Base-by-base conservation (phyloP, 192 early-diverging fungal species). In the Powellomyces hirtus region DNA sequence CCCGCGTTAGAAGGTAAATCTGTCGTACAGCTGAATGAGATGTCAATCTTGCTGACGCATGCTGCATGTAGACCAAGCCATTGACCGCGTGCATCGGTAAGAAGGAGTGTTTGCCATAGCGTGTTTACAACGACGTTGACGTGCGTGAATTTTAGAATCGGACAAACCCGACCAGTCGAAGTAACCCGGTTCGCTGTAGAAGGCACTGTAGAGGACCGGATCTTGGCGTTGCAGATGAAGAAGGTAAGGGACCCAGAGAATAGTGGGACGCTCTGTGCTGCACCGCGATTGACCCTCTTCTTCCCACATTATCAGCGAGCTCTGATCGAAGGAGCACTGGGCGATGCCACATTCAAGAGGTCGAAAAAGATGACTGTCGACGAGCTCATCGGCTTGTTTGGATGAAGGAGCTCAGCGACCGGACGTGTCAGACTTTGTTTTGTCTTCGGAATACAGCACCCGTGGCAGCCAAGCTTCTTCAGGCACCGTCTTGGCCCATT, bases 171-270 rank as follows among this genome's bases (percentile, higher is more conserved):
- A 27, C 36, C 72, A 29, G 90, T 92, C 0, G 67, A 72, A 38
- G 87, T 92, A 7, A 77, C 86, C 52, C 80, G 87, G 37, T 64
- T 92, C 1, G 82, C 79, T 20, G 79, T 89, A 11, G 81, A 76
- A 16, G 72, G 85, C 30, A 87, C 88, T 0, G 81, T 92, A 0
- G 90, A 92, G 62, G 88, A 92, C 49, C 77, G 88, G 11, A 92
- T 92, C 38, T 61, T 89, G 4, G 75, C 62, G 16, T 59, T 92
- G 16, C 90, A 92, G 52, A 67, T 78, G 16, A 81, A 81, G 62
- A 91, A 91, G 69, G 70, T 72, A 31, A 6, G 53, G 5, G n/a
- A 20, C 24, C 24, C 51, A 8, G 24, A 52, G 7, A 20, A 26
- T 24, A 20, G 8, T 42, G 58, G 18, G 0, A 59, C 7, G 26